These are phyloP conservation scores for Silene latifolia DNA, from an alignment of 148 eudicot species.

Conservation along the genomic window DNA sequence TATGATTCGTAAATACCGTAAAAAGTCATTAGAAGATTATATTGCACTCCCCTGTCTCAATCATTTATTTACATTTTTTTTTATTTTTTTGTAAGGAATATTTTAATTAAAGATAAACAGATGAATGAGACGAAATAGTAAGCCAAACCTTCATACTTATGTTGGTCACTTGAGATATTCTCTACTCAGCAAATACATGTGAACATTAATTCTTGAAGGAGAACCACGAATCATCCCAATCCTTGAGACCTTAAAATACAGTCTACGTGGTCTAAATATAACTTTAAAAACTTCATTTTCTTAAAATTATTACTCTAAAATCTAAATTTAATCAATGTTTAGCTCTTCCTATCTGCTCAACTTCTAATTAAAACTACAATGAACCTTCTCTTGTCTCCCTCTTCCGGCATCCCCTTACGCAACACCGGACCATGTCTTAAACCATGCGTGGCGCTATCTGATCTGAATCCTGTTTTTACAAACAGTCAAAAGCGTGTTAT, in stretches of 20 bases:
- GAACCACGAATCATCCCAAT: not conserved
- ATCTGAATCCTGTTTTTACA: not conserved
- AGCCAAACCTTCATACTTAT: too few species aligned
- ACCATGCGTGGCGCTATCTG: not conserved
- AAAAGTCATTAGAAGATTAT: too few species aligned
- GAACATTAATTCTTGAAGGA: not conserved
- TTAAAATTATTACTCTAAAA: not conserved
- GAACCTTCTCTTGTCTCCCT: conserved; percentile 12
- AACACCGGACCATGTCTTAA: conserved; percentile 12
- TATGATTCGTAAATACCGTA: too few species aligned
- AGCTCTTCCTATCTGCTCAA: not conserved
- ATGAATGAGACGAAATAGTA: too few species aligned
- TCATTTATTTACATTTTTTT: too few species aligned
- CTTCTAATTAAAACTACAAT: not conserved
- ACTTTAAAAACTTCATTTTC: not conserved
- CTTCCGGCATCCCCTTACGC: conserved; percentile 2
- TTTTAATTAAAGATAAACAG: too few species aligned
- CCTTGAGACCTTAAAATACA: not conserved
- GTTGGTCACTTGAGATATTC: too few species aligned
- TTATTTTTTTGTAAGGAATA: too few species aligned
- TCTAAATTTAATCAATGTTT: not conserved
- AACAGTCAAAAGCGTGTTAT: not conserved
- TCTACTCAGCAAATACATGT: too few species aligned
- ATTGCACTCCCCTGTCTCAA: too few species aligned
- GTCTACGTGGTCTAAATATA: not conserved